Evolutionary conservation across 306 rosid species (phyloP).

Genomic region (Begonia loranthoides): DNA sequence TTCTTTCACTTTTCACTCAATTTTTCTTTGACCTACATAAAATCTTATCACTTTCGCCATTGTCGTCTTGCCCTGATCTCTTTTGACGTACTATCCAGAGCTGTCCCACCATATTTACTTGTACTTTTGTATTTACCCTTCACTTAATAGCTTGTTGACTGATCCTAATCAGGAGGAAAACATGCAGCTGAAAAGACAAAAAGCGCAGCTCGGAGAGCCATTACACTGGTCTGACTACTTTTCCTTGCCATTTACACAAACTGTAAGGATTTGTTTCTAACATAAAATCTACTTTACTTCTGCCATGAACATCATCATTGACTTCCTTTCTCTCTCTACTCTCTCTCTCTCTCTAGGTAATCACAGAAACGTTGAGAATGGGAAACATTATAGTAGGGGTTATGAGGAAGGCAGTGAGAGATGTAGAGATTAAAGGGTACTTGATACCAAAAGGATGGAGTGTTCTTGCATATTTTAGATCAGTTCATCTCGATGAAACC

Average conservation of each 20-base stretch:
- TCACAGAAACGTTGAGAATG: slow-evolving; percentile 75
- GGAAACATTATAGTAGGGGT: slow-evolving; percentile 77
- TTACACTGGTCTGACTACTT: slow-evolving; percentile 74
- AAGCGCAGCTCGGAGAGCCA: slow-evolving; percentile 55
- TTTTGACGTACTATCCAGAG: too few relatives aligned
- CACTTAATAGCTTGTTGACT: too few relatives aligned
- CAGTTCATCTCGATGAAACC: slow-evolving; percentile 80
- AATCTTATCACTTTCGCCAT: too few relatives aligned
- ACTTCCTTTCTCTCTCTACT: too few relatives aligned
- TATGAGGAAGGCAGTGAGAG: slow-evolving; percentile 82
- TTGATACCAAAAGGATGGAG: slow-evolving; percentile 86
- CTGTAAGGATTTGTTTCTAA: slow-evolving; percentile 24
- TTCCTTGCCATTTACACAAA: slow-evolving; percentile 78
- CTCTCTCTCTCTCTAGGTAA: slow-evolving; percentile 32
- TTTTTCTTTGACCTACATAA: neutral
- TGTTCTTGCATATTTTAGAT: slow-evolving; percentile 63
- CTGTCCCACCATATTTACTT: too few relatives aligned
- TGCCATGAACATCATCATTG: too few relatives aligned
- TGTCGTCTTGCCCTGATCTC: too few relatives aligned
- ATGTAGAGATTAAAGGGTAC: slow-evolving; percentile 72
- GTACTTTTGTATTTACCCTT: too few relatives aligned
- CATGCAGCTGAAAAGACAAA: slow-evolving; percentile 48
- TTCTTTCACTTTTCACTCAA: neutral
- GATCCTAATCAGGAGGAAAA: slow-evolving; percentile 54
- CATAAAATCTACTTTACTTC: too few relatives aligned